phyloP scores from a whole-genome alignment of 371 early-diverging fungal species.

The Mucor lusitanicus region DNA sequence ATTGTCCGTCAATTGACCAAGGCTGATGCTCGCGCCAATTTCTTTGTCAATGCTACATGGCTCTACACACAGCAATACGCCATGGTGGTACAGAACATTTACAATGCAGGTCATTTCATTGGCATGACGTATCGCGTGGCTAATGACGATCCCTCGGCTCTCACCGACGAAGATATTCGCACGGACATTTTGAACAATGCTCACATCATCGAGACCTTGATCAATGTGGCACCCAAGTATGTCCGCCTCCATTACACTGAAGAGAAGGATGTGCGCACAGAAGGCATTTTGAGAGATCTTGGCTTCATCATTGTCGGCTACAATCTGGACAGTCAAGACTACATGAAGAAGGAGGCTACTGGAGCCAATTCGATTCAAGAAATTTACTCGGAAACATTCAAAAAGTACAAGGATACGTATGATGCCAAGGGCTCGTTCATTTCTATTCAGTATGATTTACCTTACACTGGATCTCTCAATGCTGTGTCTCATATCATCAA shows the following conservation, averaged over 20 bases:
- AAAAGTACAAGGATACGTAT: slow-evolving; percentile 44
- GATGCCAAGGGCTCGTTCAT: slow-evolving; percentile 55
- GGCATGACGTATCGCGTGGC: slow-evolving; percentile 63
- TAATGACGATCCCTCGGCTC: slow-evolving; percentile 44
- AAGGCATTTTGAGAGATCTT: slow-evolving; percentile 45
- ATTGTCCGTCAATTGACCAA: slow-evolving; percentile 55
- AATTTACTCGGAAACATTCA: slow-evolving; percentile 37
- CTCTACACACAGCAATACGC: slow-evolving; percentile 56
- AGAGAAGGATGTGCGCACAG: slow-evolving; percentile 42
- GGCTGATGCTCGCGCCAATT: slow-evolving; percentile 58
- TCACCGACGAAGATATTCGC: slow-evolving; percentile 49
- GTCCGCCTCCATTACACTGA: slow-evolving; percentile 55
- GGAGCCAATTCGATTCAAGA: slow-evolving; percentile 43
- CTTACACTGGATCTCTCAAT: slow-evolving; percentile 52
- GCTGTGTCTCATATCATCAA: slow-evolving; percentile 51
- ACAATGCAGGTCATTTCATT: slow-evolving; percentile 61
- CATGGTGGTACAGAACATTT: slow-evolving; percentile 52
- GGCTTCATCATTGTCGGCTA: slow-evolving; percentile 56
- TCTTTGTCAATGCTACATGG: slow-evolving; percentile 66
- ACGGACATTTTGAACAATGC: slow-evolving; percentile 53
- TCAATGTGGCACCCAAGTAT: slow-evolving; percentile 56
- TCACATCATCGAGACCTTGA: slow-evolving; percentile 44
- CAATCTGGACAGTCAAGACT: slow-evolving; percentile 58
- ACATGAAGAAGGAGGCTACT: slow-evolving; percentile 36
- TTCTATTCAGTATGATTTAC: slow-evolving; percentile 59